Evolutionary conservation across 495 filamentous ascomycete genomes (phyloP).

Genomic region (Articulospora tetracladia): DNA sequence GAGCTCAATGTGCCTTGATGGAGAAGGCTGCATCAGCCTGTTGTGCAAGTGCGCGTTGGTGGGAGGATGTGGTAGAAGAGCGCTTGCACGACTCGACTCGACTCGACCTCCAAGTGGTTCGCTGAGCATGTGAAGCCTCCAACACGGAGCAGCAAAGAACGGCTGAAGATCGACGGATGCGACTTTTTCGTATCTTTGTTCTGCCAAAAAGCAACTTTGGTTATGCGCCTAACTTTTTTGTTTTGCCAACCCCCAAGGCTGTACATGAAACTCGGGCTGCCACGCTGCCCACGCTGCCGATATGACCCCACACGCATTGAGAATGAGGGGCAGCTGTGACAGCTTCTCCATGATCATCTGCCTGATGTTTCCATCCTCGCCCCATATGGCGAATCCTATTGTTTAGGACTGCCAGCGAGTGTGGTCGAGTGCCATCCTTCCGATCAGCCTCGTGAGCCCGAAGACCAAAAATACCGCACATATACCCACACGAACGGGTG

Average conservation of each 20-base stretch:
- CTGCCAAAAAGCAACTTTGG: slow-evolving; percentile 3
- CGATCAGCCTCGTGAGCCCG: too few species aligned
- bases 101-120: too few species aligned
- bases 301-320: slow-evolving; percentile 12
- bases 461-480: too few species aligned
- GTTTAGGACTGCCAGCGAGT: too few species aligned
- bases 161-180: too few species aligned
- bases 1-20: slow-evolving; percentile 9
- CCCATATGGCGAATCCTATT: background rate
- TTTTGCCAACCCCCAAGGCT: background rate
- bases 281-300: background rate
- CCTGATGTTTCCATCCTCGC: background rate
- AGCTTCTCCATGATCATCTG: slow-evolving; percentile 4
- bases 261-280: slow-evolving; percentile 13
- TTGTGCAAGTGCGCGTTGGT: background rate
- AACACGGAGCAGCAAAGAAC: too few species aligned
- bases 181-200: background rate
- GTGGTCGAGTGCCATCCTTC: too few species aligned
- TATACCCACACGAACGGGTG: too few species aligned
- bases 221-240: slow-evolving; percentile 14
- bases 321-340: slow-evolving; percentile 13
- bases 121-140: background rate
- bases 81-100: too few species aligned
- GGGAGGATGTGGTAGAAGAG: too few species aligned
- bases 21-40: slow-evolving; percentile 10